A percentile compares a stretch with the other conserved stretches of the same genome.
Conservation (phyloP, 192 early-diverging fungal genomes). For the Backusella morwellensis region DNA sequence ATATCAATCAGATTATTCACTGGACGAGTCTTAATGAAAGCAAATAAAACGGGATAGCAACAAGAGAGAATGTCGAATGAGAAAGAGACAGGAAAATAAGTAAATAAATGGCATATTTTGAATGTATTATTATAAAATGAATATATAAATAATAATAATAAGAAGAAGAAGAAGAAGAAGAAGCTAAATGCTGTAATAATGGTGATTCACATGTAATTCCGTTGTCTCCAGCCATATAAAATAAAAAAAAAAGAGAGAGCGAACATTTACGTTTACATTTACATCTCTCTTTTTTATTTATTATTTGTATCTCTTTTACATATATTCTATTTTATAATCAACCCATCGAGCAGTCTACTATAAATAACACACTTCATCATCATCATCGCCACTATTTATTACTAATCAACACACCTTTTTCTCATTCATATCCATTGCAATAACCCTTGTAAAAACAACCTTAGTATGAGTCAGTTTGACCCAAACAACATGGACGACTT, state of each 20-base stretch:
- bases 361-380: not conserved
- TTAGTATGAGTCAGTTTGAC: not conserved
- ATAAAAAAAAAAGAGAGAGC: too few species aligned
- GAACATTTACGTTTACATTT: not conserved
- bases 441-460: not conserved
- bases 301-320: not conserved
- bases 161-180: too few species aligned
- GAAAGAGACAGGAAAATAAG: not conserved
- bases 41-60: not conserved
- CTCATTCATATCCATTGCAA: not conserved
- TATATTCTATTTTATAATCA: not conserved
- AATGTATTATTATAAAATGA: not conserved
- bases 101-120: not conserved
- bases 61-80: not conserved
- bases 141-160: not conserved
- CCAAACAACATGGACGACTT: not conserved
- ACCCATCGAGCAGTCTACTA: not conserved
- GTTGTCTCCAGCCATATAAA: not conserved
- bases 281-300: not conserved
- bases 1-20: not conserved
- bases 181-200: not conserved
- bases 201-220: not conserved
- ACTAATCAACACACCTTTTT: not conserved
- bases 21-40: not conserved
- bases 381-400: not conserved